Evolutionary conservation across 2,329 filamentous ascomycete genomes (phyloP).

Genomic region (Beauveria medogensis): DNA sequence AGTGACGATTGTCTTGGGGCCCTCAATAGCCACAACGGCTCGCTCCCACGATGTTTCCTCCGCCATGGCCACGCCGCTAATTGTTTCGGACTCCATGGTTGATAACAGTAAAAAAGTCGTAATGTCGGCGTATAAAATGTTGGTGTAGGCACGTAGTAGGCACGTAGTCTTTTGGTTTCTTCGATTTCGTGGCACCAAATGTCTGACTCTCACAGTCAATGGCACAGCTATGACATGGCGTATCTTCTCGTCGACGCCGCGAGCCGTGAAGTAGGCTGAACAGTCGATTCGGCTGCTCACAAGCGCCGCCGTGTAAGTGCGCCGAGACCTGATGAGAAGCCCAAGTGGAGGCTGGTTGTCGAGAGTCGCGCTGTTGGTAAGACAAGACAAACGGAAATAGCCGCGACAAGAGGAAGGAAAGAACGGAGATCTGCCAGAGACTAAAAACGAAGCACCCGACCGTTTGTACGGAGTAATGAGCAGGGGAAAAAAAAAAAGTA

Average conservation of each 20-base stretch:
- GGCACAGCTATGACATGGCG: not conserved
- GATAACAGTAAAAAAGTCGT: not conserved
- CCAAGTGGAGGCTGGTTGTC: not conserved
- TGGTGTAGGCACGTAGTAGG: not conserved
- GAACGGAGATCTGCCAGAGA: not conserved
- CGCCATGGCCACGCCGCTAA: not conserved
- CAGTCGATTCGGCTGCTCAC: not conserved
- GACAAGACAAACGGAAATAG: not conserved
- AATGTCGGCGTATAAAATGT: not conserved
- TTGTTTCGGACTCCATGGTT: not conserved
- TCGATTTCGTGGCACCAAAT: not conserved
- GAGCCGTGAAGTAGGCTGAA: not conserved
- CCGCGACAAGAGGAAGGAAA: not conserved
- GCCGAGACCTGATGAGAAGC: not conserved
- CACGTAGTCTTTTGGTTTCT: not conserved
- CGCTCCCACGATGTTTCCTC: slow-evolving; percentile 22
- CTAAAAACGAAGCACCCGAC: not conserved
- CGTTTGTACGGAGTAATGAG: not conserved
- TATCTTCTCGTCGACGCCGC: not conserved
- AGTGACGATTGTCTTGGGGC: slow-evolving; percentile 43
- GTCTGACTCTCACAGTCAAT: not conserved
- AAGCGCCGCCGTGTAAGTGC: slow-evolving; percentile 9
- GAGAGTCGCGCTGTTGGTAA: not conserved
- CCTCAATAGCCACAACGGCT: slow-evolving; percentile 53
- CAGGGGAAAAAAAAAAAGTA: too few species aligned